Conservation (phyloP, 306 rosid species). For the Oxytropis ochrocephala region DNA sequence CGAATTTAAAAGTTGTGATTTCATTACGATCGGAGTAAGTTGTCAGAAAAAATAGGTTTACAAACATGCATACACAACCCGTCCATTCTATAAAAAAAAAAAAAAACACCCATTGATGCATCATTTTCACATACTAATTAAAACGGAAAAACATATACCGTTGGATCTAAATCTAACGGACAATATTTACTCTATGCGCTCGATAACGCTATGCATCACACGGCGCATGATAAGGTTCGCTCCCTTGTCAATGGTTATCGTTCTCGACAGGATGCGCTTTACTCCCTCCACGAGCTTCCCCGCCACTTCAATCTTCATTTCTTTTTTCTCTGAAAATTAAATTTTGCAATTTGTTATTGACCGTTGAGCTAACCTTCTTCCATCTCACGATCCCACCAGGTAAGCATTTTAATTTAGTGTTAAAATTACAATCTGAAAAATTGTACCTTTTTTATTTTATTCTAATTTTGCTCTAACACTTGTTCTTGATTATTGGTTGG, state of each 20-base stretch:
- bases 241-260: constrained; percentile 23
- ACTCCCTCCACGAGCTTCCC: constrained; percentile 34
- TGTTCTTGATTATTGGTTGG: not conserved
- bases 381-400: constrained; percentile 16
- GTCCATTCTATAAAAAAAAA: no score
- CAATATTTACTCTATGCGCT: constrained; percentile 14
- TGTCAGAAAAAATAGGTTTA: no score
- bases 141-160: not conserved
- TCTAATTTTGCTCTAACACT: not conserved
- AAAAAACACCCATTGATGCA: not conserved
- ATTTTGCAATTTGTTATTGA: constrained; percentile 25
- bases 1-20: no score
- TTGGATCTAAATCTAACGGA: constrained; percentile 27
- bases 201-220: constrained; percentile 23
- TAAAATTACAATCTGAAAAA: not conserved
- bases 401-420: not conserved
- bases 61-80: no score
- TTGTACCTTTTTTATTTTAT: not conserved
- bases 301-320: constrained; percentile 35
- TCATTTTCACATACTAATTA: no score
- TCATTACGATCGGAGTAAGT: no score
- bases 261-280: constrained; percentile 59
- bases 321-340: not conserved
- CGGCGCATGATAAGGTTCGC: constrained; percentile 38
- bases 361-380: constrained; percentile 23